phyloP scores from a whole-genome alignment of 441 rosid genomes.

The Geranium incanum region DNA sequence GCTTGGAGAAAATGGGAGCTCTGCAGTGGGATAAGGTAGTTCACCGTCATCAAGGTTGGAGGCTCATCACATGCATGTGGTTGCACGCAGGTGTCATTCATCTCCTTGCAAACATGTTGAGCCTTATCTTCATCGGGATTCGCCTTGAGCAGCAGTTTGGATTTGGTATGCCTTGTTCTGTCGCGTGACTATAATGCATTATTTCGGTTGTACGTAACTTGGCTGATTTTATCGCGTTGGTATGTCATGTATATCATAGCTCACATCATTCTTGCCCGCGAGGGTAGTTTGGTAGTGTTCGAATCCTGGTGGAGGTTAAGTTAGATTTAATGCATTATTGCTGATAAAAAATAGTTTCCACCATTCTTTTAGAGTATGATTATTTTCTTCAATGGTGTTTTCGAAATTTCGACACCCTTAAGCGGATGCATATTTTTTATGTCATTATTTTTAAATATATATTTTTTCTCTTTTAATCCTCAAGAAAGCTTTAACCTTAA shows the following conservation, averaged over 20 bases:
- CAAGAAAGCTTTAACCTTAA: background rate
- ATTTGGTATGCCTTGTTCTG: slow-evolving; percentile 44
- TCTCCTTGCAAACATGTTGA: slow-evolving; percentile 62
- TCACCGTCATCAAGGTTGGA: slow-evolving; percentile 67
- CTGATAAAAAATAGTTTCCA: no score
- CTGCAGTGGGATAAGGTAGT: slow-evolving; percentile 63
- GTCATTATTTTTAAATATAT: no score
- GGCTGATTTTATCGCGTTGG: background rate
- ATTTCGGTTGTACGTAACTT: background rate
- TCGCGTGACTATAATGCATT: background rate
- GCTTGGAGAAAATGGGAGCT: slow-evolving; percentile 82
- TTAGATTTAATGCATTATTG: no score
- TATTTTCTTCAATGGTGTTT: no score
- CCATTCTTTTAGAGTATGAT: no score
- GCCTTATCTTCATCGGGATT: slow-evolving; percentile 61
- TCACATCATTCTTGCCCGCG: no score
- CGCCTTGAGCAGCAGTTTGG: slow-evolving; percentile 89
- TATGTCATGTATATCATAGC: no score
- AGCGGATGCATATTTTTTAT: no score
- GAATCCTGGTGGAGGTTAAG: no score
- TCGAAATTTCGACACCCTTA: no score
- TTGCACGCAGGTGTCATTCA: slow-evolving; percentile 85
- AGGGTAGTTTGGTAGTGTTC: no score
- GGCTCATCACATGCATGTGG: slow-evolving; percentile 73
- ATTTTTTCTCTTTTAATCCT: no score